Base-by-base conservation (phyloP, 2,329 filamentous ascomycete species). In the Phyllachora maydis region DNA sequence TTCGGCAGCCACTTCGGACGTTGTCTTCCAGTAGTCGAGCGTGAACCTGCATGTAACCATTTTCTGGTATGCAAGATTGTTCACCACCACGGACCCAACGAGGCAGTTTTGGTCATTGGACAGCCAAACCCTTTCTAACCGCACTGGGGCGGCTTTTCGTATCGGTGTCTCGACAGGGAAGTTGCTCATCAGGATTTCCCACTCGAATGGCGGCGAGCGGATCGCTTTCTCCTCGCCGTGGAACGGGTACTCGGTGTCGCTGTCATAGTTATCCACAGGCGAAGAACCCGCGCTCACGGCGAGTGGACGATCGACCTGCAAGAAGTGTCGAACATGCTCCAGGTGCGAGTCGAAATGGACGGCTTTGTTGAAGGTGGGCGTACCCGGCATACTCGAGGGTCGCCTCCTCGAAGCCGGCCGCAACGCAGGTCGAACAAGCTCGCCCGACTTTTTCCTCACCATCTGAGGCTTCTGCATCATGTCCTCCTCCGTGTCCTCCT, bases 261-360 rank as follows among this genome's bases (percentile, higher is more conserved):
- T 81, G 31, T 90, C 79, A 42, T 91, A 83, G 24, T 61, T 69
- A 29, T 95, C 85, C 5, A 78, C 76, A 0, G 88, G 88, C 2
- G 88, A 95, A 1, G 85, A 85, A 10, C 81, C 75, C 24, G 83
- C 83, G 45, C 85, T 95, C 43, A 98, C 88, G 23, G 88, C 88
- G n/a, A 91, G 70, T 2, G 88, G 88, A 27, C 79, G 69, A 41
- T 98, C 88, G 5, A 93, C 73, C 42, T 93, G 81, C 12, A 93
- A 56, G 46, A 98, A 98, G 44, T 95, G 88, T 16, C 88, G 69
- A 18, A 95, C 85, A 37, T 95, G 85, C 50, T 95, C 88, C 18
- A 95, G 67, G 41, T 92, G 79, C 14, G 85, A 79, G 49, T 95
- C 88, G 43, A 98, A 98, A 49, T 98, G 88, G n/a, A 98, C 88